A percentile compares a stretch with the other conserved stretches of the same genome.
Evolutionary conservation across 257 asterid genomes (phyloP).

Genomic region (Penstemon barbatus): DNA sequence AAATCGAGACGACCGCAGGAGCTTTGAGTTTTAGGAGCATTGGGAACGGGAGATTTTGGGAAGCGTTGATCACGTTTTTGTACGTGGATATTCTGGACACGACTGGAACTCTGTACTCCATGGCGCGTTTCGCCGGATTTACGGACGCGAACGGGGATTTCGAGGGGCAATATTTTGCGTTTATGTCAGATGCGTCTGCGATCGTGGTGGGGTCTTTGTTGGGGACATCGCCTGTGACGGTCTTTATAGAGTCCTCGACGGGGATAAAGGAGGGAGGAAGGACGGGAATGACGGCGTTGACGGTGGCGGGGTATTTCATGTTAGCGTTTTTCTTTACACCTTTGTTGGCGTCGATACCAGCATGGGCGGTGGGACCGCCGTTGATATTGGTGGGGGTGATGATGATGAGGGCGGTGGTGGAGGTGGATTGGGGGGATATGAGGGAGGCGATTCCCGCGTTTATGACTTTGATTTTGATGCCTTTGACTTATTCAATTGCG

Average conservation of each 20-base stretch:
- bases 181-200: conserved; percentile 89
- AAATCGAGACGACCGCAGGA: conserved; percentile 71
- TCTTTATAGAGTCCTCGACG: conserved; percentile 84
- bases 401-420: conserved; percentile 95
- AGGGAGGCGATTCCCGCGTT: conserved; percentile 96
- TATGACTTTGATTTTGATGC: conserved; percentile 75
- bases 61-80: conserved; percentile 68
- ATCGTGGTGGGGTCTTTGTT: conserved; percentile 76
- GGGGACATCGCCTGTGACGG: conserved; percentile 95
- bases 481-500: conserved; percentile 87
- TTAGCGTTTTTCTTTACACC: conserved; percentile 91
- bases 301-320: conserved; percentile 78
- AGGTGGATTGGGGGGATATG: conserved; percentile 93
- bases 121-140: conserved; percentile 94
- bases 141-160: conserved; percentile 61
- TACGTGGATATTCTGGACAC: conserved; percentile 89
- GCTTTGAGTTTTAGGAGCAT: conserved; percentile 72
- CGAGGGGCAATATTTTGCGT: conserved; percentile 91
- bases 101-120: conserved; percentile 81
- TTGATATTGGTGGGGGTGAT: conserved; percentile 84
- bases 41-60: conserved; percentile 76
- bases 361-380: conserved; percentile 99
- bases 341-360: conserved; percentile 83
- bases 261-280: conserved; percentile 93
- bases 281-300: conserved; percentile 89